Percentiles rank a stretch among this genome's conserved stretches.
These are phyloP conservation scores for Xylariales sp. DNA, from an alignment of 2,329 filamentous ascomycete species.

Conservation along the genomic window DNA sequence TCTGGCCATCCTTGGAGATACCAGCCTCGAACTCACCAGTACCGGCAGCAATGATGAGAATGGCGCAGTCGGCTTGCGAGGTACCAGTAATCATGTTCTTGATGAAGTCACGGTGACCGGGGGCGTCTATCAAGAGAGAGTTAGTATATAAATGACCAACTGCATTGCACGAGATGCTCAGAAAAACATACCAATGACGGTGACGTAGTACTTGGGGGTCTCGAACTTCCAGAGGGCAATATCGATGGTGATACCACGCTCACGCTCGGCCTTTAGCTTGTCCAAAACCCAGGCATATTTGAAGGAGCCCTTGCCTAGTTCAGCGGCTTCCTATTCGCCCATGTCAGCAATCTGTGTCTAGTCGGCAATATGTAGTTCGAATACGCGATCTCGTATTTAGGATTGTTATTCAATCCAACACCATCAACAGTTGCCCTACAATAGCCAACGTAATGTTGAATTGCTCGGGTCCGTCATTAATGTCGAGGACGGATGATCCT, in stretches of 20 bases:
- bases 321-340: constrained; percentile 85
- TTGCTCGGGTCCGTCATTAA: constrained; percentile 11
- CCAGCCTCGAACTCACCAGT: constrained; percentile 99
- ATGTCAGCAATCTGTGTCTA: constrained; percentile 24
- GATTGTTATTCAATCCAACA: not conserved
- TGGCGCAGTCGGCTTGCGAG: constrained; percentile 99
- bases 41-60: constrained; percentile 99
- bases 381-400: not conserved
- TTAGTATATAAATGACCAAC: constrained; percentile 16
- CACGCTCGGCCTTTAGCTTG: constrained; percentile 99
- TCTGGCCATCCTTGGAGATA: constrained; percentile 99
- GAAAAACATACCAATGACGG: constrained; percentile 83
- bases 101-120: constrained; percentile 99
- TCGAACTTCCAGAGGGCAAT: constrained; percentile 99
- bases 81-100: constrained; percentile 99
- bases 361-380: not conserved
- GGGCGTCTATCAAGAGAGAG: constrained; percentile 73
- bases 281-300: constrained; percentile 99
- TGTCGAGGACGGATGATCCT: constrained; percentile 12
- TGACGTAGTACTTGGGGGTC: constrained; percentile 97
- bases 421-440: not conserved
- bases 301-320: constrained; percentile 99
- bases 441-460: not conserved
- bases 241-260: constrained; percentile 99
- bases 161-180: constrained; percentile 17